phyloP scores from a whole-genome alignment of 768 basidiomycete genomes.

The Cyclocybe cylindracea region DNA sequence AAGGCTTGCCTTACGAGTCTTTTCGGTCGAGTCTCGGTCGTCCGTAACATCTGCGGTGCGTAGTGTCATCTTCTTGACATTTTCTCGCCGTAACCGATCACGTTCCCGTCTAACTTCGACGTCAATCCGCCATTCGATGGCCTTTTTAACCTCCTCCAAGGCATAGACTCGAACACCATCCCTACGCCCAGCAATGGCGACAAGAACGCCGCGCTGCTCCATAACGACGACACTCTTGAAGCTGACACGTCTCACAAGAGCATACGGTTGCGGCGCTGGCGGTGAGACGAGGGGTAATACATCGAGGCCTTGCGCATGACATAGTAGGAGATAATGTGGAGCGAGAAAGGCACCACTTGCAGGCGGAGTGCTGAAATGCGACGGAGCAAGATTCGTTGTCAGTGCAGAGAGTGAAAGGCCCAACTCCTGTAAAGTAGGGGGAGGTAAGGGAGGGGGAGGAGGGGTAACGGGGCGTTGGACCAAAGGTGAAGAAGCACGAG shows the following conservation, averaged over 20 bases:
- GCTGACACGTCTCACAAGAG: slow-evolving; percentile 76
- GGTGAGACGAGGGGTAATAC: slow-evolving; percentile 80
- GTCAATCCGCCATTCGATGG: slow-evolving; percentile 87
- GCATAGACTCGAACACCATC: slow-evolving; percentile 90
- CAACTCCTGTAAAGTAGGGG: slow-evolving; percentile 74
- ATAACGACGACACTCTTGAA: slow-evolving; percentile 91
- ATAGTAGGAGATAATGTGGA: slow-evolving; percentile 81
- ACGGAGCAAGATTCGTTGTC: slow-evolving; percentile 68
- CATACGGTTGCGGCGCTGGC: slow-evolving; percentile 75
- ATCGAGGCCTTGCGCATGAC: slow-evolving; percentile 84
- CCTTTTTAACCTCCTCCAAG: slow-evolving; percentile 82
- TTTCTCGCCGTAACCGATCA: slow-evolving; percentile 70
- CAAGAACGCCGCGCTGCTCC: slow-evolving; percentile 90
- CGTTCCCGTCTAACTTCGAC: slow-evolving; percentile 74
- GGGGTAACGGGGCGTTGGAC: slow-evolving; percentile 61
- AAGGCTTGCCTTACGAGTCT: slow-evolving; percentile 46
- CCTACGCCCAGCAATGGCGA: slow-evolving; percentile 83
- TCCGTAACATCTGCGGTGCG: slow-evolving; percentile 34
- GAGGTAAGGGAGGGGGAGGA: slow-evolving; percentile 70
- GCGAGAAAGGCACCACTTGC: slow-evolving; percentile 76
- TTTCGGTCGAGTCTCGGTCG: slow-evolving; percentile 45
- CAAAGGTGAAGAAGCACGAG: slow-evolving; percentile 60
- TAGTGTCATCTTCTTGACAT: slow-evolving; percentile 51
- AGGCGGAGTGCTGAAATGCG: slow-evolving; percentile 78
- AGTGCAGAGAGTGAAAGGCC: slow-evolving; percentile 71